These are phyloP conservation scores for Torulaspora indica DNA, from an alignment of 805 yeast species.

Conservation along the genomic window DNA sequence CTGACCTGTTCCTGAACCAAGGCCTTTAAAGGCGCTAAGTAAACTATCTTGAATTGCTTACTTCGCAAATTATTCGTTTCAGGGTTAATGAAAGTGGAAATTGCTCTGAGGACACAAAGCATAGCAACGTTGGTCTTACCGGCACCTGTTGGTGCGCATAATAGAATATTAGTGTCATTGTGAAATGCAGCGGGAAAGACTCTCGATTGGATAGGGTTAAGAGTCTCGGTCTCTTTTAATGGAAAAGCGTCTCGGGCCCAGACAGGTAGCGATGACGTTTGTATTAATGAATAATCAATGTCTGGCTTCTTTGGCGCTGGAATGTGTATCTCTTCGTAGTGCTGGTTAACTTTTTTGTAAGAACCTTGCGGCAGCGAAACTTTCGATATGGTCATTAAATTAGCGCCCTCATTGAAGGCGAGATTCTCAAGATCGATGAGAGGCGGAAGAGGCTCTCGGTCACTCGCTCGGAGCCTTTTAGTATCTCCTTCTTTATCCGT, in stretches of 20 bases:
- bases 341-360: constrained; percentile 61
- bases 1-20: constrained; percentile 92
- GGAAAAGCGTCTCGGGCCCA: constrained; percentile 84
- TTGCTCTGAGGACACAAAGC: constrained; percentile 63
- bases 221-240: constrained; percentile 52
- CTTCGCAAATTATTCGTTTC: constrained; percentile 48
- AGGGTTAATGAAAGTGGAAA: constrained; percentile 48
- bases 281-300: constrained; percentile 43
- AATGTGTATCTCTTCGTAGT: constrained; percentile 85
- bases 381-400: constrained; percentile 58
- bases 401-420: constrained; percentile 68
- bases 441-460: constrained; percentile 10
- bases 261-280: constrained; percentile 60
- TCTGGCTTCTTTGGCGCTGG: constrained; percentile 70
- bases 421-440: constrained; percentile 60
- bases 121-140: constrained; percentile 98
- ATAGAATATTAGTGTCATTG: constrained; percentile 62
- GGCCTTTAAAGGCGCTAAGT: constrained; percentile 91
- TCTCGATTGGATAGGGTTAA: constrained; percentile 80
- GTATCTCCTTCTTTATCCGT: constrained; percentile 16
- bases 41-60: constrained; percentile 67
- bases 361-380: constrained; percentile 81
- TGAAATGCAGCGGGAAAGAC: constrained; percentile 76
- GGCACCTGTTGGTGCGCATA: constrained; percentile 99
- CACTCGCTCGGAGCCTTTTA: constrained; percentile 29